phyloP scores from a whole-genome alignment of 2,329 filamentous ascomycete genomes.

The Verticillium longisporum region DNA sequence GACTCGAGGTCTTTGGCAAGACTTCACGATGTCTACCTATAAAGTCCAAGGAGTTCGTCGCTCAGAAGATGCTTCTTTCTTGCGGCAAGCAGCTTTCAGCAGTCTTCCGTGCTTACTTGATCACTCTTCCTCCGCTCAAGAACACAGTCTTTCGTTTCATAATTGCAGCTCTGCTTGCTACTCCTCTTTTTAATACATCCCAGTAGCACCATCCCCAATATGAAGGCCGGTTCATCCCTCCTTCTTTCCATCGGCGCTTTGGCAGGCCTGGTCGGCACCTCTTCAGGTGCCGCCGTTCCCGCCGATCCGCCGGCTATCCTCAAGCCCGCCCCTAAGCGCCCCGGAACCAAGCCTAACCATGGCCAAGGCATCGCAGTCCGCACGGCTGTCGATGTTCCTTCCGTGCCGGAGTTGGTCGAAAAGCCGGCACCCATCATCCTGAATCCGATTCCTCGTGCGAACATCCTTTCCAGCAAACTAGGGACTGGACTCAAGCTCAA shows the following conservation, averaged over 20 bases:
- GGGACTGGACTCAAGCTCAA: not conserved
- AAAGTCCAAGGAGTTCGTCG: not conserved
- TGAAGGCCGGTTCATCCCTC: conserved; percentile 3
- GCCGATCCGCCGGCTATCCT: conserved; percentile 3
- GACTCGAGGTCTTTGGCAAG: not conserved
- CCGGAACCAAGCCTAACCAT: not conserved
- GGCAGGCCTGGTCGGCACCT: not conserved
- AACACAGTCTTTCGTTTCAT: not conserved
- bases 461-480: not conserved
- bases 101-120: not conserved
- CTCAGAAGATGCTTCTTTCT: not conserved
- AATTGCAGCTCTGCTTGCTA: not conserved
- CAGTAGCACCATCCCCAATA: not conserved
- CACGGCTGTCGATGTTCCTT: not conserved
- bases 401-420: not conserved
- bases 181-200: not conserved
- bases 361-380: not conserved
- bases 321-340: conserved; percentile 3
- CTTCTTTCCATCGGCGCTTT: conserved; percentile 7
- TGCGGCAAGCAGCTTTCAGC: not conserved
- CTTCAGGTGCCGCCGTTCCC: conserved; percentile 3
- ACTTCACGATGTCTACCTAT: not conserved
- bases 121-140: not conserved
- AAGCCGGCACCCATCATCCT: not conserved
- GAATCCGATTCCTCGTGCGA: not conserved